These are phyloP conservation scores for Punctularia strigosozonata DNA, from an alignment of 768 basidiomycete genomes.

Conservation along the genomic window DNA sequence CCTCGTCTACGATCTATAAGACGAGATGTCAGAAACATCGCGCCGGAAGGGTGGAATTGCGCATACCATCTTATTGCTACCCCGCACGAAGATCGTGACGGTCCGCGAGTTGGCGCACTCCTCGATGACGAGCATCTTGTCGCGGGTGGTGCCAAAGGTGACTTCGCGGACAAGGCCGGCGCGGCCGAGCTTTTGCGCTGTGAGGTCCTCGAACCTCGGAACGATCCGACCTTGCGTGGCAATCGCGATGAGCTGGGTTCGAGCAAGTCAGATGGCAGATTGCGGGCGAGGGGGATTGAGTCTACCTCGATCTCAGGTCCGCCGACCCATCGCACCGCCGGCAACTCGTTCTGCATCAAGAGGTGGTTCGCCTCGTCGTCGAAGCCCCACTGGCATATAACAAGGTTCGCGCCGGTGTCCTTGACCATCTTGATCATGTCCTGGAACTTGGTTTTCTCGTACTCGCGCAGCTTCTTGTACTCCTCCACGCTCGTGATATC, in stretches of 20 bases:
- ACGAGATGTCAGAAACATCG: conserved; percentile 1
- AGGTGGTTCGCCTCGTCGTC: conserved; percentile 99
- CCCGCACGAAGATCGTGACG: conserved; percentile 94
- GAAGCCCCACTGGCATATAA: conserved; percentile 99
- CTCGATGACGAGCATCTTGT: conserved; percentile 99
- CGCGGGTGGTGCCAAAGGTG: conserved; percentile 93
- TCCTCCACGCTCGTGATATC: conserved; percentile 96
- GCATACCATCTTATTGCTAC: conserved; percentile 95
- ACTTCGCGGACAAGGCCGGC: conserved; percentile 93
- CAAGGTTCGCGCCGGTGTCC: conserved; percentile 93
- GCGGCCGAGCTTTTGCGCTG: conserved; percentile 79
- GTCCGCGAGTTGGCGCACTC: conserved; percentile 96
- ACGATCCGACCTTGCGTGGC: conserved; percentile 98
- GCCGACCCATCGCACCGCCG: conserved; percentile 97
- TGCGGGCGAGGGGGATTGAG: background rate
- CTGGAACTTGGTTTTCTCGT: conserved; percentile 92
- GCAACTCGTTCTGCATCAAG: conserved; percentile 94
- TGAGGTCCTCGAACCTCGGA: conserved; percentile 93
- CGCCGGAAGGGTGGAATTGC: background rate
- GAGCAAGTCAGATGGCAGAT: background rate
- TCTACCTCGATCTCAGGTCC: conserved; percentile 96
- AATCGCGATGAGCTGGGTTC: conserved; percentile 87
- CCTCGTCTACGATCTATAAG: conserved; percentile 91
- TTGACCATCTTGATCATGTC: conserved; percentile 97
- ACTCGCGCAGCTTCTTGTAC: conserved; percentile 87